phyloP scores from a whole-genome alignment of 192 early-diverging fungal genomes.

The Backusella macrospora region DNA sequence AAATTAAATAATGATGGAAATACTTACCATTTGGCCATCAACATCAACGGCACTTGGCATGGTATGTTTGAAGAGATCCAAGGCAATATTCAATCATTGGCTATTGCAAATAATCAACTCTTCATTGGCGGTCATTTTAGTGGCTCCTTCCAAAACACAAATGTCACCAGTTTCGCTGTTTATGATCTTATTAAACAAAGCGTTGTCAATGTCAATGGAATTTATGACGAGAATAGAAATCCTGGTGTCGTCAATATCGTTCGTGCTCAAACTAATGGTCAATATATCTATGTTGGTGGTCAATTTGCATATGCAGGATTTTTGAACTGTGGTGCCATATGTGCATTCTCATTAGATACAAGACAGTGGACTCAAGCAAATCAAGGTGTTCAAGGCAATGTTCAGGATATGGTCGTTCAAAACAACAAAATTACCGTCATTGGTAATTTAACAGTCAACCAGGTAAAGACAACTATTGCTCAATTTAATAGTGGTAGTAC shows the following conservation, averaged over 20 bases:
- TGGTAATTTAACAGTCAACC: constrained; percentile 17
- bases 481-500: not conserved
- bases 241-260: constrained; percentile 26
- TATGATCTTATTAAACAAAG: constrained; percentile 50
- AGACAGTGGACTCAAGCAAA: constrained; percentile 32
- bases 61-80: constrained; percentile 39
- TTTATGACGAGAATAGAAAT: constrained; percentile 23
- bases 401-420: constrained; percentile 42
- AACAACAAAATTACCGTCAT: constrained; percentile 24
- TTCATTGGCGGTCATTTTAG: constrained; percentile 60
- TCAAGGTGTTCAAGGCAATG: constrained; percentile 31
- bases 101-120: constrained; percentile 49
- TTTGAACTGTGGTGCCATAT: constrained; percentile 32
- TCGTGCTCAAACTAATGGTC: constrained; percentile 10
- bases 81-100: constrained; percentile 55
- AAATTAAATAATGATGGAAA: constrained; percentile 29
- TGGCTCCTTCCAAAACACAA: constrained; percentile 17
- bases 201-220: constrained; percentile 27
- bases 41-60: constrained; percentile 45
- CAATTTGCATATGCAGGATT: constrained; percentile 55
- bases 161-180: constrained; percentile 44
- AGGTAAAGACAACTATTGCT: not conserved
- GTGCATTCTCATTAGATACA: constrained; percentile 28
- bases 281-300: constrained; percentile 51
- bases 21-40: constrained; percentile 47